phyloP scores from a whole-genome alignment of 2,329 filamentous ascomycete species.

The Diaporthe sp. region DNA sequence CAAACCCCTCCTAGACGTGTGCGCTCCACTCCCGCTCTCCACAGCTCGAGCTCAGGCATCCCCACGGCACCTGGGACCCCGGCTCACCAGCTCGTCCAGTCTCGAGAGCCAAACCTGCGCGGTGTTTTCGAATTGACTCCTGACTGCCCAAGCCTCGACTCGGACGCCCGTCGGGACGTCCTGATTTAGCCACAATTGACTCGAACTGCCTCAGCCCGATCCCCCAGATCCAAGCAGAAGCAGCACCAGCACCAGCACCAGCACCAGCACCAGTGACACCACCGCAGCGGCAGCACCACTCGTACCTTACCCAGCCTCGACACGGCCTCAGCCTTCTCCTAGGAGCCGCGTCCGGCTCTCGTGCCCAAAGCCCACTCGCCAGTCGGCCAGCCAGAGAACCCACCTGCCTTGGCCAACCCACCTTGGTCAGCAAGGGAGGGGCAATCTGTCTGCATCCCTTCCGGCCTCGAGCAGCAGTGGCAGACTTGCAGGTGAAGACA shows the following conservation, averaged over 20 bases:
- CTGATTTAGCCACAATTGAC: slow-evolving; percentile 30
- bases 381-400: slow-evolving; percentile 16
- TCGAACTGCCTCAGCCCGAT: slow-evolving; percentile 25
- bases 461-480: neutral
- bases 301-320: slow-evolving; percentile 8
- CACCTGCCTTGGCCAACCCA: slow-evolving; percentile 22
- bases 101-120: slow-evolving; percentile 22
- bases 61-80: slow-evolving; percentile 27
- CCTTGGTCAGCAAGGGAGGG: slow-evolving; percentile 29
- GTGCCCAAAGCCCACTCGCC: slow-evolving; percentile 13
- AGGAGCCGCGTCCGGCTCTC: slow-evolving; percentile 15
- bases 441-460: slow-evolving; percentile 30
- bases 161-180: slow-evolving; percentile 4
- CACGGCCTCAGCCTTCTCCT: slow-evolving; percentile 24
- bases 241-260: neutral
- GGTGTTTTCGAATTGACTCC: slow-evolving; percentile 18
- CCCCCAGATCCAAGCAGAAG: slow-evolving; percentile 6
- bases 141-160: slow-evolving; percentile 27
- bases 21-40: slow-evolving; percentile 20
- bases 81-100: slow-evolving; percentile 14
- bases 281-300: neutral
- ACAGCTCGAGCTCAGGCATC: slow-evolving; percentile 25
- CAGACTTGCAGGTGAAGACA: slow-evolving; percentile 10
- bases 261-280: neutral
- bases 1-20: slow-evolving; percentile 23